Percentiles rank a stretch among this genome's conserved stretches.
phyloP scores from a whole-genome alignment of 768 basidiomycete species.

The Trametes maxima region DNA sequence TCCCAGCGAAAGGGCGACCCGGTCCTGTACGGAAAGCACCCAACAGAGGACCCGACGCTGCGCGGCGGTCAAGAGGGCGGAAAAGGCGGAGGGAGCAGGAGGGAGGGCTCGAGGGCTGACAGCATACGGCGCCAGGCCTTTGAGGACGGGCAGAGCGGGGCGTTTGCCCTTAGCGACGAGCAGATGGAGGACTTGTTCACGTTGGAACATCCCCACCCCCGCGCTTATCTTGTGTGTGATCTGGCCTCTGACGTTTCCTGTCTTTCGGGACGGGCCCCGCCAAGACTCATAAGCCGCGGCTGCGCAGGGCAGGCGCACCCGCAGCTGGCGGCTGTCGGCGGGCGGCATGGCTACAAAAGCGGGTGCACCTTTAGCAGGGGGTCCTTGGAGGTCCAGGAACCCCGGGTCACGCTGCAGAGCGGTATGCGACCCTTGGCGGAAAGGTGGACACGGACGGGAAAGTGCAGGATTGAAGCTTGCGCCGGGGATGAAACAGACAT shows the following conservation, averaged over 20 bases:
- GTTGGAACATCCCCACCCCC: slow-evolving; percentile 4
- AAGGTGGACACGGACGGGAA: not conserved
- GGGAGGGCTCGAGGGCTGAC: slow-evolving; percentile 15
- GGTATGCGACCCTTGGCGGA: too few relatives aligned
- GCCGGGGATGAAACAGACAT: too few relatives aligned
- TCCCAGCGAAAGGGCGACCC: slow-evolving; percentile 23
- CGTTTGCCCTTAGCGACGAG: slow-evolving; percentile 23
- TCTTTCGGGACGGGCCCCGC: not conserved
- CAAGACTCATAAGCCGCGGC: not conserved
- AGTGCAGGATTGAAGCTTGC: not conserved
- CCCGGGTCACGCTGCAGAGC: too few relatives aligned
- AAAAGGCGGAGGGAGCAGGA: slow-evolving; percentile 9
- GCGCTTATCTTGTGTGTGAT: slow-evolving; percentile 21
- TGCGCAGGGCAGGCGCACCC: not conserved
- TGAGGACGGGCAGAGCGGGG: slow-evolving; percentile 8
- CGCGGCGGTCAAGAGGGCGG: slow-evolving; percentile 19
- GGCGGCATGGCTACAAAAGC: slow-evolving; percentile 12
- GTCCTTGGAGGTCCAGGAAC: not conserved
- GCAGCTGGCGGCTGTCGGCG: slow-evolving; percentile 6
- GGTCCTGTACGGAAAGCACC: slow-evolving; percentile 25
- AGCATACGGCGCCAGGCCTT: slow-evolving; percentile 9
- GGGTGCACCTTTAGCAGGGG: not conserved
- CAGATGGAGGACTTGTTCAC: slow-evolving; percentile 17
- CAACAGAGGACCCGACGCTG: slow-evolving; percentile 23
- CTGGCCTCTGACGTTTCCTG: slow-evolving; percentile 10